These are phyloP conservation scores for Penicillium sp. DNA, from an alignment of 2,329 filamentous ascomycete species.

Conservation along the genomic window DNA sequence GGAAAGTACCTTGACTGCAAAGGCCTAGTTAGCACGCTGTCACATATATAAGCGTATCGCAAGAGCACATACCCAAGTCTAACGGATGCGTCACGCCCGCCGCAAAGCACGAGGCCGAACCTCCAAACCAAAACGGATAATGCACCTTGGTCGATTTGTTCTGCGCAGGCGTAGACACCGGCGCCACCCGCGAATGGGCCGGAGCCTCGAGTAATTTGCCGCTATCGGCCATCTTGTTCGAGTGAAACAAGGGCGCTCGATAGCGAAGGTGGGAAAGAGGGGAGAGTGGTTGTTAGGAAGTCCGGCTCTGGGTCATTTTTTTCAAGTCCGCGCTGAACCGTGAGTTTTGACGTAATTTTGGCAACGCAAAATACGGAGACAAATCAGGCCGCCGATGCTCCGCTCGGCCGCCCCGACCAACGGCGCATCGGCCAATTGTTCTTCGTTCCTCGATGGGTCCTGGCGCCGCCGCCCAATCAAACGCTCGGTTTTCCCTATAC, in stretches of 20 bases:
- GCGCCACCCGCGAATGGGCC: slow-evolving; percentile 17
- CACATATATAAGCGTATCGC: background rate
- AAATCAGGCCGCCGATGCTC: slow-evolving; percentile 35
- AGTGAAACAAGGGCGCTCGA: slow-evolving; percentile 18
- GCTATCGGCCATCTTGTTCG: slow-evolving; percentile 34
- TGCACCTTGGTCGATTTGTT: slow-evolving; percentile 39
- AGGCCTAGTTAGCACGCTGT: slow-evolving; percentile 22
- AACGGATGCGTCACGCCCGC: slow-evolving; percentile 90
- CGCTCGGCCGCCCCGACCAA: slow-evolving; percentile 21
- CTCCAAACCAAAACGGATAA: slow-evolving; percentile 95
- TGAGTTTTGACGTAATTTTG: slow-evolving; percentile 23
- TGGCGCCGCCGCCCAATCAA: slow-evolving; percentile 26
- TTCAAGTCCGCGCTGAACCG: slow-evolving; percentile 8
- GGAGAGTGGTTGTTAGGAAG: slow-evolving; percentile 3
- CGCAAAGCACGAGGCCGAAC: slow-evolving; percentile 87
- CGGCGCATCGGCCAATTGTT: slow-evolving; percentile 6
- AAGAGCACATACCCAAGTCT: slow-evolving; percentile 68
- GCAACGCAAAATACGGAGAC: slow-evolving; percentile 27
- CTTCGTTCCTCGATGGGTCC: background rate
- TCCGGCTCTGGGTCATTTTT: slow-evolving; percentile 8
- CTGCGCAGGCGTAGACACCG: slow-evolving; percentile 17
- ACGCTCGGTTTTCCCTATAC: slow-evolving; percentile 26
- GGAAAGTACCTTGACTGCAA: slow-evolving; percentile 54
- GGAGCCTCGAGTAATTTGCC: slow-evolving; percentile 33
- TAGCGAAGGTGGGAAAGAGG: slow-evolving; percentile 8